A percentile compares a stretch with the other conserved stretches of the same genome.
phyloP scores from a whole-genome alignment of 169 alveolate genomes.

The Plasmodium fragile region DNA sequence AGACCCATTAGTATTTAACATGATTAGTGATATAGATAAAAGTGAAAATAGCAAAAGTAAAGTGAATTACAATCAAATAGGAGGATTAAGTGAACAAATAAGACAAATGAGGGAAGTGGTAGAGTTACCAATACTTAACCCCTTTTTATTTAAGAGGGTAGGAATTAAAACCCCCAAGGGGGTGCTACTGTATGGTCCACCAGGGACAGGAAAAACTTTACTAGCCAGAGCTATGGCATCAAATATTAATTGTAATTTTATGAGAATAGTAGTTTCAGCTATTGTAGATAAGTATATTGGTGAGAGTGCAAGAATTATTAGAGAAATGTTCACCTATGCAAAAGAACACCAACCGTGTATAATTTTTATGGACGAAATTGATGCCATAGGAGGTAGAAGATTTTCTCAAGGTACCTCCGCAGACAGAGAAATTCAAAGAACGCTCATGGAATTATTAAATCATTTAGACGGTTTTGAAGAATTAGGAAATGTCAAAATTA shows the following conservation, averaged over 20 bases:
- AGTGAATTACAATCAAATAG: constrained; percentile 85
- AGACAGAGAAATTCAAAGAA: constrained; percentile 99
- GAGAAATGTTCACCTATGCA: constrained; percentile 99
- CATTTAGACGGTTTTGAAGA: constrained; percentile 99
- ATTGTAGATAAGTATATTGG: constrained; percentile 99
- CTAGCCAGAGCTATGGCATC: constrained; percentile 99
- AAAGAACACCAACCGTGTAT: constrained; percentile 99
- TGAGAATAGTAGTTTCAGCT: constrained; percentile 99
- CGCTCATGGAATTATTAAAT: constrained; percentile 96
- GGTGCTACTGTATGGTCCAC: constrained; percentile 99
- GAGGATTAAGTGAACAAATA: constrained; percentile 98
- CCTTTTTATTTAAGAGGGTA: constrained; percentile 96
- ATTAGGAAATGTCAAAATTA: constrained; percentile 98
- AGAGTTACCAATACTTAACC: constrained; percentile 99
- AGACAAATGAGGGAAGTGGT: constrained; percentile 98
- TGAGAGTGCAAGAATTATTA: constrained; percentile 98
- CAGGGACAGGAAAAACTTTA: constrained; percentile 99
- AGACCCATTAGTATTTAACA: constrained; percentile 98
- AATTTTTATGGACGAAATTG: constrained; percentile 99
- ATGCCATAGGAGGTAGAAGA: constrained; percentile 99
- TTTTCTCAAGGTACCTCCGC: constrained; percentile 98
- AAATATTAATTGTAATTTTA: constrained; percentile 97
- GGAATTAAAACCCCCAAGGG: constrained; percentile 99
- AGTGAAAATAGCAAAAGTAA: constrained; percentile 75
- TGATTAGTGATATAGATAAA: constrained; percentile 95